Base-by-base conservation (phyloP, 805 yeast genomes). In the Yamadazyma insecticola region DNA sequence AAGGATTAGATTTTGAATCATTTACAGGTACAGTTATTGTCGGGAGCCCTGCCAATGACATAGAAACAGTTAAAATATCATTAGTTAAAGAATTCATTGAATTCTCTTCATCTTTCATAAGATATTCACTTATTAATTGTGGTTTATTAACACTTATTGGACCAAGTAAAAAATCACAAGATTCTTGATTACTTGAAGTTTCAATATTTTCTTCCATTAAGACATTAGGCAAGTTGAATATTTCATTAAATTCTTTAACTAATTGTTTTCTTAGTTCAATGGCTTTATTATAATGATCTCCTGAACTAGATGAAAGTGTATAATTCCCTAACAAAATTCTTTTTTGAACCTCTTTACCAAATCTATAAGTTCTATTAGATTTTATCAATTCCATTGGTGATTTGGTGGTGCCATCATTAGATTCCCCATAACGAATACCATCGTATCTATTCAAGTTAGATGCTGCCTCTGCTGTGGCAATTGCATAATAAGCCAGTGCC, bases 401-500 rank as follows among this genome's bases (percentile, higher is more conserved):
- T 6, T 20, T 30, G 5, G 14, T 26, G 1, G 20, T 18, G 6
- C 24, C 39, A 9, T 22, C 54, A 1, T 71, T 63, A 22, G 83
- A 63, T 33, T 49, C 56, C 0, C 97, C 97, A 51, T 81, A 92
- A 34, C 97, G 66, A 13, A 89, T 63, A 2, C 98, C 98, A 56
- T 92, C 98, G 50, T 72, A 92, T 19, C 97, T 67, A 1, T 96
- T 74, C 29, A 92, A 67, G 50, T 92, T 92, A 0, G 97, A 90
- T 1, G 94, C 80, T 0, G 97, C 97, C 50, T 92, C 98, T 0
- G 96, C 83, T 0, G 96, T 83, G 2, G 92, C 89, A 22, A 94
- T 45, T 0, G 96, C 83, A 51, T 84, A 90, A 55, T 92, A 92
- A 0, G 87, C 74, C 16, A 94, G 88, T 12, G 92, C 57, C 16